Evolutionary conservation across 495 filamentous ascomycete species (phyloP).

Genomic region (Pyrenopolyporus hunteri): DNA sequence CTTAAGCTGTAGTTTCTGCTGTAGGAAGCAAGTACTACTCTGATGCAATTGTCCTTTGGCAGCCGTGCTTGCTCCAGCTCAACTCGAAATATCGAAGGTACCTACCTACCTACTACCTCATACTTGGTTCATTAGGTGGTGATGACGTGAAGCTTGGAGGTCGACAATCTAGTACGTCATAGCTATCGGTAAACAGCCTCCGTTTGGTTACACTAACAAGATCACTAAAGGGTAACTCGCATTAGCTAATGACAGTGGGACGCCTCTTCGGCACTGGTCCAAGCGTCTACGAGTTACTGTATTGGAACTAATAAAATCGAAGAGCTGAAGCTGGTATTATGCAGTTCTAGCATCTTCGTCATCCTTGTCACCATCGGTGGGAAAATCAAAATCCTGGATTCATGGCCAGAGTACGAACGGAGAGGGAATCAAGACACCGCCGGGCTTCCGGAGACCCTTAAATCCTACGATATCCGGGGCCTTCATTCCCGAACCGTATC

Average conservation of each 20-base stretch:
- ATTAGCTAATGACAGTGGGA: constrained; percentile 27
- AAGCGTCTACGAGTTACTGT: background rate
- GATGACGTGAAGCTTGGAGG: constrained; percentile 32
- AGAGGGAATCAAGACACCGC: constrained; percentile 7
- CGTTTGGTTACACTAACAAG: background rate
- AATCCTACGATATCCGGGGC: constrained; percentile 10
- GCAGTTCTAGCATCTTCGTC: constrained; percentile 15
- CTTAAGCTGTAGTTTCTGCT: background rate
- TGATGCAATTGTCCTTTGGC: background rate
- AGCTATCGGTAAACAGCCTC: constrained; percentile 9
- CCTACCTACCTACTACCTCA: background rate
- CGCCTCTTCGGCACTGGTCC: background rate
- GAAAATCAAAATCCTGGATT: constrained; percentile 4
- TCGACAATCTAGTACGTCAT: constrained; percentile 31
- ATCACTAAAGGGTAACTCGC: background rate
- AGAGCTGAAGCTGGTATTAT: constrained; percentile 12
- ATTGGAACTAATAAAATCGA: background rate
- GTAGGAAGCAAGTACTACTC: constrained; percentile 2
- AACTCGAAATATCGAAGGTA: background rate
- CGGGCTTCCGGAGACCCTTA: constrained; percentile 2
- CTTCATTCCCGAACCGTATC: background rate
- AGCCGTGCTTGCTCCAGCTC: constrained; percentile 7
- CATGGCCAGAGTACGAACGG: background rate
- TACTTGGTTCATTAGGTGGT: constrained; percentile 15
- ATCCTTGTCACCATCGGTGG: constrained; percentile 10